A percentile compares a stretch with the other conserved stretches of the same genome.
phyloP scores from a whole-genome alignment of 148 eudicot genomes.

The Chenopodium quinoa region DNA sequence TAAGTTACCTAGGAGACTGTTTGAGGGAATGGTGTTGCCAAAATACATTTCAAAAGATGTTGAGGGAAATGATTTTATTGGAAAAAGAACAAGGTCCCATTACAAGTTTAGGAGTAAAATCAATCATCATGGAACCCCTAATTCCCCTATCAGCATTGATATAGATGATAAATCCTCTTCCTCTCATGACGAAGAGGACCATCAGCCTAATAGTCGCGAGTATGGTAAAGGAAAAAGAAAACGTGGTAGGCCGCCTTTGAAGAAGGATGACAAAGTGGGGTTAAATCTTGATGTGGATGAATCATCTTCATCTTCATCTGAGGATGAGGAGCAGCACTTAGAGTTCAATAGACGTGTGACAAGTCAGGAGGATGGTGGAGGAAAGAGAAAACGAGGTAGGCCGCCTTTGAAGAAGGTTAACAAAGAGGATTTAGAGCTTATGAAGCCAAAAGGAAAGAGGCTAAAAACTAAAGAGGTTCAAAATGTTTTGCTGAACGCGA shows the following conservation, averaged over 20 bases:
- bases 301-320: too few species aligned
- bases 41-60: neutral
- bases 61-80: neutral
- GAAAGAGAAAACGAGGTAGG: neutral
- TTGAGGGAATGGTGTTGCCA: neutral
- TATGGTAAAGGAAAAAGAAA: neutral
- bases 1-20: neutral
- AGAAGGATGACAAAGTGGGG: neutral
- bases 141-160: neutral
- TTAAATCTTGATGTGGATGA: neutral
- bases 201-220: neutral
- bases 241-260: neutral
- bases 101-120: neutral
- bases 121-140: neutral
- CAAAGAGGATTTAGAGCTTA: neutral
- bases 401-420: neutral
- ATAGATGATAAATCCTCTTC: neutral
- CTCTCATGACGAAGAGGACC: neutral
- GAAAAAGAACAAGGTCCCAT: slow-evolving; percentile 1
- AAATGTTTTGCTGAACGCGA: slow-evolving; percentile 10
- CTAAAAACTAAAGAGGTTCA: slow-evolving; percentile 9
- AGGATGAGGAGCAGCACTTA: neutral
- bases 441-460: slow-evolving; percentile 6
- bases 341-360: neutral
- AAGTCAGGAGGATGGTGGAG: neutral